Conservation (phyloP, 73 alveolate genomes). For the Paramecium biaurelia region DNA sequence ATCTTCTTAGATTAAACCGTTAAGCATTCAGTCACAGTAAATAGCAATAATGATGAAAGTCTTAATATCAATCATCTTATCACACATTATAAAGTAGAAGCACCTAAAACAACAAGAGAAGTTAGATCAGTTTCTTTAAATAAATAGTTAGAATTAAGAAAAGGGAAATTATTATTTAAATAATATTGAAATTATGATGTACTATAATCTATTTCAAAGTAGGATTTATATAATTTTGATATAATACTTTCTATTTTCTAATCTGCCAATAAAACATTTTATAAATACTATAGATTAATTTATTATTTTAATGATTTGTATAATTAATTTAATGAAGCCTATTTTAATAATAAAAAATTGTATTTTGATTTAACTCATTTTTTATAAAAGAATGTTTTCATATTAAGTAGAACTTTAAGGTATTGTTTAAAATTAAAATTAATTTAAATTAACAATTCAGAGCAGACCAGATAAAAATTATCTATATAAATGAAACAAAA, state of each 20-base stretch:
- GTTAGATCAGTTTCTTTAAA: background rate
- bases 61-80: background rate
- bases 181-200: background rate
- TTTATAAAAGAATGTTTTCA: background rate
- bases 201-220: background rate
- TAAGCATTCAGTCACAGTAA: background rate
- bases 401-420: background rate
- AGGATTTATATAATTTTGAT: background rate
- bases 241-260: background rate
- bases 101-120: slow-evolving; percentile 2
- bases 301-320: too few species aligned
- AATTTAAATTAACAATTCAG: background rate
- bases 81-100: background rate
- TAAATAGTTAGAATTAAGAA: background rate
- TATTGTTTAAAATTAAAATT: too few species aligned
- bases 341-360: too few species aligned
- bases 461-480: background rate
- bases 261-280: too few species aligned
- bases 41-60: background rate
- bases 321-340: too few species aligned
- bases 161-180: slow-evolving; percentile 4
- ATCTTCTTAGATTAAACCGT: background rate
- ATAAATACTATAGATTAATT: too few species aligned
- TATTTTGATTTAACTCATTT: background rate
- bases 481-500: background rate